Evolutionary conservation across 352 stramenopile genomes (phyloP).

Genomic region (Blastocystis sp.): DNA sequence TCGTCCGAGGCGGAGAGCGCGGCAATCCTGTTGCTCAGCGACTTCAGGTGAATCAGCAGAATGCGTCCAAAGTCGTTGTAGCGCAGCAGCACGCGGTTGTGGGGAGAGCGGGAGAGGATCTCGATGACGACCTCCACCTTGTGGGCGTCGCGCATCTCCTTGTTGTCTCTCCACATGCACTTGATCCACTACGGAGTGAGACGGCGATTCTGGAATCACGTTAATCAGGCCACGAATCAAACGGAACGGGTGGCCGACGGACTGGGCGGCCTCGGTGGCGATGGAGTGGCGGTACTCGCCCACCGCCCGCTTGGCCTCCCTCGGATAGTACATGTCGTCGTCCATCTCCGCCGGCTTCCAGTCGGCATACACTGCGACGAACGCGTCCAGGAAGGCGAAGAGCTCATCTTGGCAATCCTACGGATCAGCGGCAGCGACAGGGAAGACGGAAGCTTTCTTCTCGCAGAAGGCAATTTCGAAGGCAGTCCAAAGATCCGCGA

Average conservation of each 20-base stretch:
- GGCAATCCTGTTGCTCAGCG: neutral
- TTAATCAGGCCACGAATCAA: conserved; percentile 54
- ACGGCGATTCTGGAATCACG: neutral
- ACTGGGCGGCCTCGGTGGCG: neutral
- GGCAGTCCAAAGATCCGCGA: conserved; percentile 62
- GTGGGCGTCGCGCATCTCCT: conserved; percentile 35
- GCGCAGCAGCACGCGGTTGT: conserved; percentile 55
- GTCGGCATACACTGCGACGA: conserved; percentile 52
- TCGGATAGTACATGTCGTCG: conserved; percentile 43
- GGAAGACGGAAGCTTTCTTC: conserved; percentile 59
- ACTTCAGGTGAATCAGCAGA: neutral
- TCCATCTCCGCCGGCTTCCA: conserved; percentile 44
- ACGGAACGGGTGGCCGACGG: conserved; percentile 44
- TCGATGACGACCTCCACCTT: conserved; percentile 26
- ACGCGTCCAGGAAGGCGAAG: conserved; percentile 46
- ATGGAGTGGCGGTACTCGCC: conserved; percentile 51
- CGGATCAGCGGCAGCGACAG: neutral
- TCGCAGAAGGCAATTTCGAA: conserved; percentile 68
- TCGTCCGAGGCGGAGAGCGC: neutral
- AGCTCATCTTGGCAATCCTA: conserved; percentile 67
- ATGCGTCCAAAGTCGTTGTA: conserved; percentile 11
- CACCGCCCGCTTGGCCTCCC: conserved; percentile 13
- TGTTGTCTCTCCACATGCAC: conserved; percentile 44
- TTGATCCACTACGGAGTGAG: conserved; percentile 48
- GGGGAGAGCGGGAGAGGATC: conserved; percentile 42